Conservation (phyloP, 495 filamentous ascomycete genomes). For the Xylaria palmicola region DNA sequence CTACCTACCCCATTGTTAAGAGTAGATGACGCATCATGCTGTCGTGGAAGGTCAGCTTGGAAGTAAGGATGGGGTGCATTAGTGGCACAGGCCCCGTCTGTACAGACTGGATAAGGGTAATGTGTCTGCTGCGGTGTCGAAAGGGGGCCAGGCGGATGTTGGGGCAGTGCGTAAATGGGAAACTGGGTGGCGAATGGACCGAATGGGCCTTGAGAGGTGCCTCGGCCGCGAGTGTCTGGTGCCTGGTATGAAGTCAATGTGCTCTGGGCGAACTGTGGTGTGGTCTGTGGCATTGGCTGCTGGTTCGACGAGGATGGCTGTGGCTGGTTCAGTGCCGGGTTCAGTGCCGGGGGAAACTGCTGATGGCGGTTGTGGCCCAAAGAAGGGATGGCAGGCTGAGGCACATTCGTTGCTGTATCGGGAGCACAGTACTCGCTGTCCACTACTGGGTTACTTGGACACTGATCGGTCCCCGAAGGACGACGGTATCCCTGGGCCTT, state of each 20-base stretch:
- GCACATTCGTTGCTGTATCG: background rate
- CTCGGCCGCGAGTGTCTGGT: background rate
- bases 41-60: background rate
- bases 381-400: background rate
- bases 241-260: background rate
- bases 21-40: background rate
- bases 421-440: background rate
- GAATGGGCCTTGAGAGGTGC: background rate
- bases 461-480: background rate
- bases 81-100: background rate
- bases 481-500: too few species aligned
- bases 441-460: conserved; percentile 5
- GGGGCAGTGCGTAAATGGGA: background rate
- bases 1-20: background rate
- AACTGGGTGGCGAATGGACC: conserved; percentile 9
- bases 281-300: background rate
- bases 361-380: background rate
- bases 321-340: background rate
- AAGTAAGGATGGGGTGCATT: background rate
- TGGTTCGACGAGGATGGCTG: background rate
- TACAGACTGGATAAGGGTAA: background rate
- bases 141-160: background rate
- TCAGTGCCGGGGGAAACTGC: too few species aligned
- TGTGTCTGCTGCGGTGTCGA: background rate
- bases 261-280: background rate